These are phyloP conservation scores for Porodaedalea pini DNA, from an alignment of 1,284 basidiomycete species.

Conservation along the genomic window DNA sequence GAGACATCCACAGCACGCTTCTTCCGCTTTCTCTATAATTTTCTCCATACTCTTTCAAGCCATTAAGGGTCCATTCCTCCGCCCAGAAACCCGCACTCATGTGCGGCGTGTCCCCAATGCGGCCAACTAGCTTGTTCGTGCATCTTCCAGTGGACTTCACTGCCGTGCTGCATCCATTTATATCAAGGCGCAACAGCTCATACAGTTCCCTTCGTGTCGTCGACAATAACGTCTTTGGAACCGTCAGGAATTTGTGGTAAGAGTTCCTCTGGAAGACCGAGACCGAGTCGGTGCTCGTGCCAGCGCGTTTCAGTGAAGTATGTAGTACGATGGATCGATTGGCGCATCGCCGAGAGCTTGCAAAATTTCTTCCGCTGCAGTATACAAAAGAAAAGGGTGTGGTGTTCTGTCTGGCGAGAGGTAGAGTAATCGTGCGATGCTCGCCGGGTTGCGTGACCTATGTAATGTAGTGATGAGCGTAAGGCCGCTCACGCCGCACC, in stretches of 20 bases:
- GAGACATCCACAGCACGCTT: constrained; percentile 67
- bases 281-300: constrained; percentile 66
- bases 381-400: constrained; percentile 70
- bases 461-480: constrained; percentile 65
- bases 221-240: constrained; percentile 36
- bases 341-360: constrained; percentile 50
- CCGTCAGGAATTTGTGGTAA: constrained; percentile 31
- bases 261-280: constrained; percentile 68
- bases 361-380: constrained; percentile 57
- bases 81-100: constrained; percentile 82
- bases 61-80: constrained; percentile 59
- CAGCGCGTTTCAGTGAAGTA: constrained; percentile 69
- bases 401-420: constrained; percentile 55
- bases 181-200: constrained; percentile 79
- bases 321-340: constrained; percentile 74
- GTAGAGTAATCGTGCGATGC: constrained; percentile 66
- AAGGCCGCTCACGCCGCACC: constrained; percentile 60
- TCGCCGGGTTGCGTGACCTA: constrained; percentile 73
- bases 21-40: constrained; percentile 35
- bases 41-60: constrained; percentile 42
- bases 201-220: constrained; percentile 66
- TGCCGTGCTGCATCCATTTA: constrained; percentile 64
- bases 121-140: constrained; percentile 79
- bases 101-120: constrained; percentile 76
- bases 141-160: constrained; percentile 78